Evolutionary conservation across 2,329 filamentous ascomycete species (phyloP), one percentile per base, ranked within the genome.

Genomic region (Xylaria sp.): DNA sequence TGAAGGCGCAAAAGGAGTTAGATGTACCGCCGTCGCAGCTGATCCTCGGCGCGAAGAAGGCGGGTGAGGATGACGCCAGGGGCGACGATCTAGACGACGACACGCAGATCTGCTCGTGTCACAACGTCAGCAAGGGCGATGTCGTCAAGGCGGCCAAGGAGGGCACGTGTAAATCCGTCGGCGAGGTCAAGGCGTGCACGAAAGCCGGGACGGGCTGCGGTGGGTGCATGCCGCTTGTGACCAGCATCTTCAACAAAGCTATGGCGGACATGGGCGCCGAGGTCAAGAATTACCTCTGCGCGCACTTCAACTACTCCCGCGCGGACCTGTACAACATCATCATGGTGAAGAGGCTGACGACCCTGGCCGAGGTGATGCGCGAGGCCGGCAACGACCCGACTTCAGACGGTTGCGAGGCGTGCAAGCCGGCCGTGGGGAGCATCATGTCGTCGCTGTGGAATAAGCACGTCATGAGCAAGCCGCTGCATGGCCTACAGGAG

Each of bases 181-280:
- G 90, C 62, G 91, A 95, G 64, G 86, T 97, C 77, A 97, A 97
- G 81, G 88, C 91, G 1, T 97, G 93, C 83, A 97, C 94, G 18
- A 97, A 97, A 80, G 94, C 94, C 20, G 94, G 94, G 50, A 97
- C 93, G 0, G 94, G 94, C 2, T 97, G 94, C 76, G 94, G 94
- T 73, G 94, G 94, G 8, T 97, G 94, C 78, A 90, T 97, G 88
- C 94, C 94, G 6, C 87, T 97, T 5, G 92, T 97, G 1, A 93
- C 93, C 65, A 91, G 90, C 72, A 97, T 97, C 77, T 97, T 97
- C 87, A 96, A 94, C 85, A 91, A 91, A 78, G 91, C 93, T 37
- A 94, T 97, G 92, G 85, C 89, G 56, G 89, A 89, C 12, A 92
- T 96, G 90, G 94, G 94, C 64, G 89, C 94, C 71, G 93, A 97